phyloP scores from a whole-genome alignment of 495 filamentous ascomycete species.

The Acidiella bohemica region DNA sequence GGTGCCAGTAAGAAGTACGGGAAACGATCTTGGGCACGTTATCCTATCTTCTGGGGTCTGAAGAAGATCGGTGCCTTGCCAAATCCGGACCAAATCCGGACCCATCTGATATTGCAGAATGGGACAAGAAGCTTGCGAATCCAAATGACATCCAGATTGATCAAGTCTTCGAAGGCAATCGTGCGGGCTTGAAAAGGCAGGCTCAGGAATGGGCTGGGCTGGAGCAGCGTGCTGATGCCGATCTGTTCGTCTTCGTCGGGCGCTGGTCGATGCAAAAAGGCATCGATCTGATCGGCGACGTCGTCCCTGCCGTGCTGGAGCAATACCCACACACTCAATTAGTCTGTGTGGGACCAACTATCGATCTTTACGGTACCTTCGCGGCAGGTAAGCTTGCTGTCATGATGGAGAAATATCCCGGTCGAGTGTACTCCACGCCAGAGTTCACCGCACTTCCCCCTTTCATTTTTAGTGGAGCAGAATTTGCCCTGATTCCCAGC shows the following conservation, averaged over 20 bases:
- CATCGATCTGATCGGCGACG: constrained; percentile 64
- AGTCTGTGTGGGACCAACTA: constrained; percentile 58
- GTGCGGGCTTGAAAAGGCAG: constrained; percentile 42
- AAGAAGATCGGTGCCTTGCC: constrained; percentile 57
- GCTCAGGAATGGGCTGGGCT: constrained; percentile 69
- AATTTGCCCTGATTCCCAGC: constrained; percentile 67
- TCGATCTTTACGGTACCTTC: constrained; percentile 69
- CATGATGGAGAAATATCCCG: constrained; percentile 64
- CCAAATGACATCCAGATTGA: constrained; percentile 44
- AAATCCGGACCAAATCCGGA: constrained; percentile 72
- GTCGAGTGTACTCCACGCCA: constrained; percentile 62
- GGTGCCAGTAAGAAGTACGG: constrained; percentile 66
- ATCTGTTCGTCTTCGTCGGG: constrained; percentile 66
- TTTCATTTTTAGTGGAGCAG: constrained; percentile 65
- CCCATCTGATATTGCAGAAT: constrained; percentile 58
- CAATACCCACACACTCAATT: constrained; percentile 52
- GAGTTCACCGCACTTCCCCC: constrained; percentile 63
- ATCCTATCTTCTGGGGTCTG: constrained; percentile 67
- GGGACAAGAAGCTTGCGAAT: constrained; percentile 42
- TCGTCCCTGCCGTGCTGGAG: constrained; percentile 60
- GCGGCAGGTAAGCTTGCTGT: constrained; percentile 58
- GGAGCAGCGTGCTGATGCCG: constrained; percentile 49
- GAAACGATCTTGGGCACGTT: constrained; percentile 58
- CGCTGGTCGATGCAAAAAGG: constrained; percentile 73
- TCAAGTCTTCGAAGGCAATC: constrained; percentile 42